Percentiles rank a stretch among this genome's conserved stretches.
phyloP scores from a whole-genome alignment of 1,284 basidiomycete genomes.

The Ustilago sp. region DNA sequence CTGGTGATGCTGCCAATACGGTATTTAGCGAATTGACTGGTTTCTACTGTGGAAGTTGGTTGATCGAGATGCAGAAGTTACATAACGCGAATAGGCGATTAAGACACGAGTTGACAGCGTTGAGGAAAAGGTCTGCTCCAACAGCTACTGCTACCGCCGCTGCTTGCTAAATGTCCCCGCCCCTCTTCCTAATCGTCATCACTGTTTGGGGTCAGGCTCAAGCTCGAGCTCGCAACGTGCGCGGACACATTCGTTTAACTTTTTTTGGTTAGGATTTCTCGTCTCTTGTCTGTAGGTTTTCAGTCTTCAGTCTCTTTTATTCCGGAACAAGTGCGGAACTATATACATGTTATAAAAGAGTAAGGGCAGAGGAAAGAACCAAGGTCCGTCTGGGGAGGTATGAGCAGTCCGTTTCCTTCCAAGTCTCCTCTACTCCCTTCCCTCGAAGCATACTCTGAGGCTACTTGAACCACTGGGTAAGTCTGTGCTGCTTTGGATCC shows the following conservation, averaged over 20 bases:
- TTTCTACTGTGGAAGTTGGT: conserved; percentile 43
- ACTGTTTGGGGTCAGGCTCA: not conserved
- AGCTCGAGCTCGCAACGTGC: too few relatives aligned
- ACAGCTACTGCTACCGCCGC: conserved; percentile 3
- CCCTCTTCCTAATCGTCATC: not conserved
- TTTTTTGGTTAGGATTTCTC: too few relatives aligned
- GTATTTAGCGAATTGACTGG: conserved; percentile 47
- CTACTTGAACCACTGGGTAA: too few relatives aligned
- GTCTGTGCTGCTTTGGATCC: too few relatives aligned
- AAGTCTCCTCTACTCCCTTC: too few relatives aligned
- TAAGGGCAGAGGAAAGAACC: too few relatives aligned
- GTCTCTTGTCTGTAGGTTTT: too few relatives aligned
- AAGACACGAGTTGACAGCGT: conserved; percentile 32
- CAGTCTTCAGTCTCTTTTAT: not conserved
- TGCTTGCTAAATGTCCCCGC: conserved; percentile 12
- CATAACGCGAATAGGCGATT: conserved; percentile 44
- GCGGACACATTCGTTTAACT: not conserved
- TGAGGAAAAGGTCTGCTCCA: conserved; percentile 10
- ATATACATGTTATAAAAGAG: too few relatives aligned
- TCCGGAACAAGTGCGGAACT: too few relatives aligned
- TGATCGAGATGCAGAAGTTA: conserved; percentile 52
- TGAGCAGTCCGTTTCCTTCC: too few relatives aligned
- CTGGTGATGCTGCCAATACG: conserved; percentile 36
- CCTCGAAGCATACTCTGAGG: too few relatives aligned
- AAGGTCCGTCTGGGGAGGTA: too few relatives aligned